phyloP scores from a whole-genome alignment of 2,329 filamentous ascomycete species.

The Sporothrix humicola region DNA sequence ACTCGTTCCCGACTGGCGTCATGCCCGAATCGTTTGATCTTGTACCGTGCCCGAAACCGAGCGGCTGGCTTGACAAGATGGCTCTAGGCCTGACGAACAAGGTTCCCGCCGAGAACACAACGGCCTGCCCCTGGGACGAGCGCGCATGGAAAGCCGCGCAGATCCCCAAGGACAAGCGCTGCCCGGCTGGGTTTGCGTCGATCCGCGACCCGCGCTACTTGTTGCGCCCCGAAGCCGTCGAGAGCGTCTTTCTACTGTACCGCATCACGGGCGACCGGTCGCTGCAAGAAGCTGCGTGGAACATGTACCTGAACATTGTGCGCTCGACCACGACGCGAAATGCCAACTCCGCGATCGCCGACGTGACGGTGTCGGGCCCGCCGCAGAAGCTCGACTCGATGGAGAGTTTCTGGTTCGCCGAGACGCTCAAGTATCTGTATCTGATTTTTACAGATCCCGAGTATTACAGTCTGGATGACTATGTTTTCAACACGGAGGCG shows the following conservation, averaged over 20 bases:
- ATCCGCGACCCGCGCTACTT: slow-evolving; percentile 51
- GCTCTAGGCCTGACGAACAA: slow-evolving; percentile 37
- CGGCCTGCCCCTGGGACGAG: slow-evolving; percentile 46
- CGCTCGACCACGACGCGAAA: slow-evolving; percentile 56
- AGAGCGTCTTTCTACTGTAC: slow-evolving; percentile 79
- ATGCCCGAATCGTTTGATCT: slow-evolving; percentile 64
- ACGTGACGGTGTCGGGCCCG: slow-evolving; percentile 50
- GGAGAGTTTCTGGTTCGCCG: slow-evolving; percentile 39
- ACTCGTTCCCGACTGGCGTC: slow-evolving; percentile 58
- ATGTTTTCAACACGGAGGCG: slow-evolving; percentile 39
- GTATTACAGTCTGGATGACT: slow-evolving; percentile 38
- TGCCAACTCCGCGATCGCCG: slow-evolving; percentile 39
- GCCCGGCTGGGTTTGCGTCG: slow-evolving; percentile 41
- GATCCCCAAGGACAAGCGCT: slow-evolving; percentile 35
- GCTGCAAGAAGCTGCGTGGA: slow-evolving; percentile 77
- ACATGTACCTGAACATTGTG: slow-evolving; percentile 75
- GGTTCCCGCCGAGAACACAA: neutral
- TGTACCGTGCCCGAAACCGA: slow-evolving; percentile 48
- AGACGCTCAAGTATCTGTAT: slow-evolving; percentile 40
- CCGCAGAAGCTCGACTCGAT: slow-evolving; percentile 49
- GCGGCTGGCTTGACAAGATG: slow-evolving; percentile 16
- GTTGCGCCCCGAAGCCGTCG: slow-evolving; percentile 74
- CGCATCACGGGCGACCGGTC: slow-evolving; percentile 74
- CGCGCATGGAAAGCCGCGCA: slow-evolving; percentile 43
- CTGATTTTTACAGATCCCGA: slow-evolving; percentile 37